phyloP scores from a whole-genome alignment of 2,329 filamentous ascomycete genomes.

The Dactylonectria estremocensis region DNA sequence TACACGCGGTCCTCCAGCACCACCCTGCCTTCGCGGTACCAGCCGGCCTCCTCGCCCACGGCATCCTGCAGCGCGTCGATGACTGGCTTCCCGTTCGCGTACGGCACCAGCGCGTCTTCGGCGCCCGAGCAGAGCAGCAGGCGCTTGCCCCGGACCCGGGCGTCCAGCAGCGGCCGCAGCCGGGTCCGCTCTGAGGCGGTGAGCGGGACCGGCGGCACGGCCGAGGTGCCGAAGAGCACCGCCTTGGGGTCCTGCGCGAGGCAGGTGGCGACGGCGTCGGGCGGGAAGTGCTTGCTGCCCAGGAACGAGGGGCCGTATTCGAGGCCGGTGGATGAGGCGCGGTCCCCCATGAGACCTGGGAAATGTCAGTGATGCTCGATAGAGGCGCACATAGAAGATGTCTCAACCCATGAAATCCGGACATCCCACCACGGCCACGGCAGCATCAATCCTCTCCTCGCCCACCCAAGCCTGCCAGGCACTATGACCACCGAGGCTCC shows the following conservation, averaged over 20 bases:
- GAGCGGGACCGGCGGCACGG: constrained; percentile 52
- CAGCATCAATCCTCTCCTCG: constrained; percentile 84
- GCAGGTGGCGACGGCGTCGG: constrained; percentile 74
- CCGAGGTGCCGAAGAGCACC: constrained; percentile 73
- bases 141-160: constrained; percentile 72
- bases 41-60: constrained; percentile 54
- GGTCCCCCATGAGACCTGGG: constrained; percentile 79
- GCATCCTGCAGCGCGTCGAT: constrained; percentile 73
- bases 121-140: constrained; percentile 77
- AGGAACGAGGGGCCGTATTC: constrained; percentile 76
- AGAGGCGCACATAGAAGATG: not conserved
- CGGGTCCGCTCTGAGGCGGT: constrained; percentile 59
- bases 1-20: constrained; percentile 78
- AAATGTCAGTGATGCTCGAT: not conserved
- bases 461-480: constrained; percentile 87
- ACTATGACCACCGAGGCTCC: constrained; percentile 89
- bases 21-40: constrained; percentile 70
- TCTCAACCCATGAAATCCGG: constrained; percentile 82
- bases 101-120: constrained; percentile 81
- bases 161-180: constrained; percentile 62
- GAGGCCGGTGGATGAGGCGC: constrained; percentile 77
- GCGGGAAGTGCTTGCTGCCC: constrained; percentile 84
- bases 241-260: constrained; percentile 81
- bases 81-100: constrained; percentile 71
- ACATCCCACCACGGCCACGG: constrained; percentile 87